Conservation (phyloP, 345 rosid genomes). For the Dovyalis caffra region DNA sequence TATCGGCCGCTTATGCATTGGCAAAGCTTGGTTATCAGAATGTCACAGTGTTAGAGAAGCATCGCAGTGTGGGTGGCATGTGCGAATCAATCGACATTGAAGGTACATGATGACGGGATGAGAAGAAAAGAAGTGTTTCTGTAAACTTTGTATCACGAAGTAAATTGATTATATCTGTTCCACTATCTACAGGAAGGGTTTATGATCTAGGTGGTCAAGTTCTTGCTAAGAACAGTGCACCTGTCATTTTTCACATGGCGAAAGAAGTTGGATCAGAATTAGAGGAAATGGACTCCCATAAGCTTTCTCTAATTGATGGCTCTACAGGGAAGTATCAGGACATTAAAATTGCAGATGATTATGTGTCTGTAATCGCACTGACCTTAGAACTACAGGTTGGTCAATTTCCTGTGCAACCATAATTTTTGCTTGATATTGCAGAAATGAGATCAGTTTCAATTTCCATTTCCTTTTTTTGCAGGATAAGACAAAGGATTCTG, state of each 20-base stretch:
- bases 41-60: conserved; percentile 57
- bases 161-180: background rate
- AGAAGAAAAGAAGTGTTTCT: background rate
- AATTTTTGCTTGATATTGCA: background rate
- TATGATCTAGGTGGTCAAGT: conserved; percentile 79
- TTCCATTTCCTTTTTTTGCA: conserved; percentile 16
- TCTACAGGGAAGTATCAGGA: conserved; percentile 53
- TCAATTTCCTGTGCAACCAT: background rate
- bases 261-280: conserved; percentile 50
- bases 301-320: conserved; percentile 53
- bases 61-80: conserved; percentile 63
- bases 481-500: conserved; percentile 56
- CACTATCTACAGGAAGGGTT: conserved; percentile 41
- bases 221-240: conserved; percentile 68
- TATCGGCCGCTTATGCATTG: conserved; percentile 66
- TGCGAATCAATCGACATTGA: conserved; percentile 67
- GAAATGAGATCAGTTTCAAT: background rate
- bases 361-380: conserved; percentile 52
- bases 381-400: conserved; percentile 66
- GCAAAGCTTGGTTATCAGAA: conserved; percentile 56
- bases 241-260: conserved; percentile 56
- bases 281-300: conserved; percentile 68
- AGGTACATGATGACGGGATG: conserved; percentile 32
- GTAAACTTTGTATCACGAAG: background rate
- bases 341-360: conserved; percentile 58